Base-by-base conservation (phyloP, 352 stramenopile genomes). In the Globisporangium spiculum region DNA sequence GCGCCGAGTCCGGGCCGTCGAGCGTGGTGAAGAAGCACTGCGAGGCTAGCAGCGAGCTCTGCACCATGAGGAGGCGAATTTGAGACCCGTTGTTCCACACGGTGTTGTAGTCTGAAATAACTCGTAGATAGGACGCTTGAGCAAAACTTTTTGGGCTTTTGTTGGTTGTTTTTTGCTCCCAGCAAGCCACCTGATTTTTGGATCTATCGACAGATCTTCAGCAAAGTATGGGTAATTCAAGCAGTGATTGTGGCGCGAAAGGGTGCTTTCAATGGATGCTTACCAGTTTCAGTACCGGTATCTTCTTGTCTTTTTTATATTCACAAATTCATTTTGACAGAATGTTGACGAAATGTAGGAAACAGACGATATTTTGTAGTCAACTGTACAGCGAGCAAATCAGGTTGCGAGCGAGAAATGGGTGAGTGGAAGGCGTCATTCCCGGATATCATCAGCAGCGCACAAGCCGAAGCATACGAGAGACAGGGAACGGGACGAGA, bases 1-100 rank as follows among this genome's bases (percentile, higher is more conserved):
- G 22, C 5, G 41, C 48, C 38, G 56, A 65, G 64, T 52, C 65
- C 12, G 55, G 60, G 27, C 27, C 5, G 44, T 20, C 41, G 65
- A 57, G 2, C 12, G 36, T 36, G 50, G 63, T 18, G 58, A 46
- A 8, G 26, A 68, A 36, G 16, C 54, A 24, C 36, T 56, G 53
- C 22, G 38, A 57, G 27, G 20, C 2, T 5, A 68, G 52, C 53
- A 60, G 54, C 18, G 54, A 44, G 16, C 24, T 34, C 18, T 60
- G 54, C 27, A 60, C 54, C 54, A 60, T 60, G 54, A 60, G 54
- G 54, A 30, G 26, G 26, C 26, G 26, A 30, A 30, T 30, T 30
- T 30, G 26, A 30, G 26, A 30, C 26, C 26, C 26, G 26, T 3
- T 30, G 1, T 30, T 30, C 26, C 26, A 30, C 26, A 30, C 2